These are phyloP conservation scores for Quercus suber DNA, from an alignment of 306 rosid genomes.

Conservation along the genomic window DNA sequence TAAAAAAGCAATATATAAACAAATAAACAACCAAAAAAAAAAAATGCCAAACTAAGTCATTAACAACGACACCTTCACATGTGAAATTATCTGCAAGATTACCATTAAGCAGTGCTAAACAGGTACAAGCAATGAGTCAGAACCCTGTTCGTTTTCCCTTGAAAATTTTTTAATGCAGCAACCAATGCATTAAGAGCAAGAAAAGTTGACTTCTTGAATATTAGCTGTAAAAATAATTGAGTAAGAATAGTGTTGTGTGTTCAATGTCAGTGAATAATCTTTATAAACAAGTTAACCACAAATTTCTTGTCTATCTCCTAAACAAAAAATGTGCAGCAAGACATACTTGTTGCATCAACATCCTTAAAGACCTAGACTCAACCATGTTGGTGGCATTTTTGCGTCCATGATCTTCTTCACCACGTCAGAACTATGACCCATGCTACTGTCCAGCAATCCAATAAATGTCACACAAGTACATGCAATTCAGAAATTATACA, in stretches of 20 bases:
- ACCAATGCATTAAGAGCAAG: not conserved
- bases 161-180: not conserved
- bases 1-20: not conserved
- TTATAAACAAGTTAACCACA: slow-evolving; percentile 55
- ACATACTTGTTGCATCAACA: slow-evolving; percentile 16
- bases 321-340: slow-evolving; percentile 19
- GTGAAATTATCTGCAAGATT: not conserved
- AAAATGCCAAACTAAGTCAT: not conserved
- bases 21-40: not conserved
- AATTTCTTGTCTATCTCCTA: slow-evolving; percentile 36
- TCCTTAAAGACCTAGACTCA: slow-evolving; percentile 59
- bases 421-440: slow-evolving; percentile 19
- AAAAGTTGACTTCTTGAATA: slow-evolving; percentile 11
- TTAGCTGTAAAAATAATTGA: slow-evolving; percentile 4
- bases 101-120: not conserved
- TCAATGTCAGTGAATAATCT: slow-evolving; percentile 47
- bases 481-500: too few relatives aligned
- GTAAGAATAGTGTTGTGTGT: slow-evolving; percentile 23
- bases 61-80: not conserved
- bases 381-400: slow-evolving; percentile 45
- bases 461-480: too few relatives aligned
- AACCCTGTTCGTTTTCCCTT: not conserved
- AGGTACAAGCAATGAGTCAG: not conserved
- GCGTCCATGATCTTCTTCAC: slow-evolving; percentile 65
- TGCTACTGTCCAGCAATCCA: too few relatives aligned